Conservation (phyloP, 139 green algal species). For the Chlamydomonas applanata region DNA sequence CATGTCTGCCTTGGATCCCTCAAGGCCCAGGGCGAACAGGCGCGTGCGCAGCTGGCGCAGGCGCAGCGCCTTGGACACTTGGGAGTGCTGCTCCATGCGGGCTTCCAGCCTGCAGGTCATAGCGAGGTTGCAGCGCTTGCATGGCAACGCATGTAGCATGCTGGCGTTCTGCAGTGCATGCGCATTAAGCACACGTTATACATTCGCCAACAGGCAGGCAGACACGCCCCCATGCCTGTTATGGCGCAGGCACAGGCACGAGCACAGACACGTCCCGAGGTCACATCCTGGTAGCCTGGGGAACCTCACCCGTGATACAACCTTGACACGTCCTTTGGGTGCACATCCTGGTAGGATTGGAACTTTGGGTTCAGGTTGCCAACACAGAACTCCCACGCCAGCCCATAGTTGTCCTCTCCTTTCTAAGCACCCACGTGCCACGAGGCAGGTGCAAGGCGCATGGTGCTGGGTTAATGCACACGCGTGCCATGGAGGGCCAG, state of each 20-base stretch:
- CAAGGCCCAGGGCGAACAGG: constrained; percentile 8
- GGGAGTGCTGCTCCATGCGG: constrained; percentile 23
- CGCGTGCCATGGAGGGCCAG: background rate
- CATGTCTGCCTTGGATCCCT: background rate
- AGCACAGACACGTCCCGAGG: too few relatives aligned
- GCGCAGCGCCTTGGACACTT: constrained; percentile 17
- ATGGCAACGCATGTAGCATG: background rate
- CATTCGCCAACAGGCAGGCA: too few relatives aligned
- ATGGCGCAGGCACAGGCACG: too few relatives aligned
- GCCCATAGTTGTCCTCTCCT: constrained; percentile 19
- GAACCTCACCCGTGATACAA: constrained; percentile 15
- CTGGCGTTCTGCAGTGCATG: too few relatives aligned
- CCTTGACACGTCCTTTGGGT: constrained; percentile 4
- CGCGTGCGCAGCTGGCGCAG: background rate
- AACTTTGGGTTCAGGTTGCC: constrained; percentile 25
- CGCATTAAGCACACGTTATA: too few relatives aligned
- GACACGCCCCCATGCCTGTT: too few relatives aligned
- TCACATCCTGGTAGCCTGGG: background rate
- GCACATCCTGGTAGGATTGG: constrained; percentile 17
- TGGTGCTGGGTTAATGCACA: background rate
- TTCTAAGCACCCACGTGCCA: too few relatives aligned
- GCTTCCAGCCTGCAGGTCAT: constrained; percentile 21
- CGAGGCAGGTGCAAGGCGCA: background rate
- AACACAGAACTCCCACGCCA: constrained; percentile 11
- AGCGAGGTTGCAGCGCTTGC: too few relatives aligned